Evolutionary conservation across 139 green algal genomes (phyloP).

Genomic region (Spirogloea muscicola): DNA sequence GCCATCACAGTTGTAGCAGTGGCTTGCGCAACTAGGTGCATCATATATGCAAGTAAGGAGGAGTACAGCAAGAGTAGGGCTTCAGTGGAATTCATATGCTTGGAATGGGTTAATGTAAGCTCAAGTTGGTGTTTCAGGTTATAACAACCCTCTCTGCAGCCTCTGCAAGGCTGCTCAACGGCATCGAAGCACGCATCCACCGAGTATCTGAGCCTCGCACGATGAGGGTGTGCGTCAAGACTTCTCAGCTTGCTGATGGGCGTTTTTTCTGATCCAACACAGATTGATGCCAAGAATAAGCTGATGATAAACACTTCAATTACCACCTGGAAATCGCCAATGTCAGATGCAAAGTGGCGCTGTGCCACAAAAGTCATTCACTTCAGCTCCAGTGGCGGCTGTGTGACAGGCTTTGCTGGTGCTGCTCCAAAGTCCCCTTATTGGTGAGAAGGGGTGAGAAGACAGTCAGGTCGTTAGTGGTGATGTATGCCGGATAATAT

Average conservation of each 20-base stretch:
- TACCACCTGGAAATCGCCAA: neutral
- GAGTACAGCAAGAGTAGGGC: neutral
- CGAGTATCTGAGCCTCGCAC: neutral
- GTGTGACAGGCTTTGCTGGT: conserved; percentile 11
- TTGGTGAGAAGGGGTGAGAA: conserved; percentile 10
- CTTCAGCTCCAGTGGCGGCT: neutral
- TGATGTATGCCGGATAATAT: neutral
- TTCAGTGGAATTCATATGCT: neutral
- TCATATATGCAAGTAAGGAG: neutral
- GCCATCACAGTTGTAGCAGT: neutral
- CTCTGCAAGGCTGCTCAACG: conserved; percentile 1
- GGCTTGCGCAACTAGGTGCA: neutral
- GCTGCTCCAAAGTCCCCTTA: conserved; percentile 12
- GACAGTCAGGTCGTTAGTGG: neutral
- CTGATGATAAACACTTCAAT: neutral
- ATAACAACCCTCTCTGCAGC: neutral
- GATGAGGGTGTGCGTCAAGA: neutral
- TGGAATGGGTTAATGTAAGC: neutral
- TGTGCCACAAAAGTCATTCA: neutral
- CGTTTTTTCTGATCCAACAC: neutral
- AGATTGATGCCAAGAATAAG: neutral
- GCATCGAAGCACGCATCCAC: neutral
- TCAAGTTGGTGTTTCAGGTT: neutral
- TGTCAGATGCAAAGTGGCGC: neutral
- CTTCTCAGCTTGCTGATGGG: neutral